Evolutionary conservation across 805 yeast species (phyloP).

Genomic region (Wickerhamomyces queroliae): DNA sequence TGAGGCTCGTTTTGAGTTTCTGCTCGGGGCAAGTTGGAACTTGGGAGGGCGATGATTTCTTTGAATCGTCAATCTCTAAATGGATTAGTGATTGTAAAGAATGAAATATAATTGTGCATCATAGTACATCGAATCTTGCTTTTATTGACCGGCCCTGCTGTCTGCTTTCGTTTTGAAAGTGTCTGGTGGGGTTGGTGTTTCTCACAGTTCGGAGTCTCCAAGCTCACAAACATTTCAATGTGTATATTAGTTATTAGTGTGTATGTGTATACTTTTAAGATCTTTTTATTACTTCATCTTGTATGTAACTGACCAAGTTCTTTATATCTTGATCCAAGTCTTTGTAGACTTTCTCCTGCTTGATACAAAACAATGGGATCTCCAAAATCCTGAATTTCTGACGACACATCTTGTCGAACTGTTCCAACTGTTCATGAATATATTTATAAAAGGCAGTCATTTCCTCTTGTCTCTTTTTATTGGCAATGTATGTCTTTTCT

Average conservation of each 20-base stretch:
- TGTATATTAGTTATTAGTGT: too few relatives aligned
- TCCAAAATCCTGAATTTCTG: slow-evolving; percentile 1
- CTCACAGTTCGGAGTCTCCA: slow-evolving; percentile 24
- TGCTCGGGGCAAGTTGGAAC: slow-evolving; percentile 10
- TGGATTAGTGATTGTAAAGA: slow-evolving; percentile 1
- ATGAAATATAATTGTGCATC: slow-evolving; percentile 19
- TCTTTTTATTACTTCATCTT: background rate
- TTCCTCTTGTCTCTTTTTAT: background rate
- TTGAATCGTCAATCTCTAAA: background rate
- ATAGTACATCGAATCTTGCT: slow-evolving; percentile 22
- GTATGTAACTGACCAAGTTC: slow-evolving; percentile 1
- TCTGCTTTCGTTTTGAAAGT: too few relatives aligned
- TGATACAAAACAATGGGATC: slow-evolving; percentile 6
- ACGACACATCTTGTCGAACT: slow-evolving; percentile 1
- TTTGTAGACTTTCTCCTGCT: background rate
- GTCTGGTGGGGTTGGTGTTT: too few relatives aligned
- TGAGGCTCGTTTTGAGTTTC: slow-evolving; percentile 18
- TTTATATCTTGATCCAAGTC: slow-evolving; percentile 1
- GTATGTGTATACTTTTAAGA: background rate
- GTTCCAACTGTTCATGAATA: slow-evolving; percentile 2
- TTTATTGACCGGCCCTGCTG: background rate
- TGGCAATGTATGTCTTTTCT: background rate
- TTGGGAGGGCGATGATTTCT: background rate
- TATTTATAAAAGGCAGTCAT: background rate
- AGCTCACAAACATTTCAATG: slow-evolving; percentile 18